phyloP scores from a whole-genome alignment of 352 stramenopile species.

The Phytophthora aleatoria region DNA sequence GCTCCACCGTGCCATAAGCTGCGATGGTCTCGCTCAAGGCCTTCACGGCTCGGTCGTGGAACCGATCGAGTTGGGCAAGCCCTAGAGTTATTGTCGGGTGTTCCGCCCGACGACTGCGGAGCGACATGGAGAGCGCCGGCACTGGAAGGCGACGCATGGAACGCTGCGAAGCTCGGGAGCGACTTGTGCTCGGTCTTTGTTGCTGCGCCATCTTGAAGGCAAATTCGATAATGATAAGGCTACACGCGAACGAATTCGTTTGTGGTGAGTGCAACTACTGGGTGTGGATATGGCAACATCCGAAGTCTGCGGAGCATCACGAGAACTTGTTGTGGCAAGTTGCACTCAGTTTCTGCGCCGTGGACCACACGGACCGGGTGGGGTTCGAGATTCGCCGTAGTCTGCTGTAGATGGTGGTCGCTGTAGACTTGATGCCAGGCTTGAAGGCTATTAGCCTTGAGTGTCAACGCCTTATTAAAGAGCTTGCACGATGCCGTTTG shows the following conservation, averaged over 20 bases:
- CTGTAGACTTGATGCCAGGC: neutral
- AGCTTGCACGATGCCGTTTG: neutral
- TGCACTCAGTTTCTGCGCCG: neutral
- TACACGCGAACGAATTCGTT: slow-evolving; percentile 2
- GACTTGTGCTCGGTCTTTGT: slow-evolving; percentile 15
- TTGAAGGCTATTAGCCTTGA: neutral
- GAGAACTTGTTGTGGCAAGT: slow-evolving; percentile 7
- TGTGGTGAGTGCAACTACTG: slow-evolving; percentile 11
- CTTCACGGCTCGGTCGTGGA: slow-evolving; percentile 39
- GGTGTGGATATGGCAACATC: slow-evolving; percentile 21
- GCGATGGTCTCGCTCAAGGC: slow-evolving; percentile 41
- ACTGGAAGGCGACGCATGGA: slow-evolving; percentile 22
- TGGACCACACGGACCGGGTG: slow-evolving; percentile 22
- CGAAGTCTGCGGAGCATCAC: slow-evolving; percentile 14
- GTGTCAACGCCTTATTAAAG: neutral
- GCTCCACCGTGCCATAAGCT: slow-evolving; percentile 32
- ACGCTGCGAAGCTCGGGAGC: slow-evolving; percentile 27
- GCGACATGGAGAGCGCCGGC: slow-evolving; percentile 32
- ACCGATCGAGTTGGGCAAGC: slow-evolving; percentile 42
- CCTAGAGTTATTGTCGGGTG: slow-evolving; percentile 23
- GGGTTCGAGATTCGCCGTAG: slow-evolving; percentile 1
- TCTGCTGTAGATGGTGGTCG: slow-evolving; percentile 6
- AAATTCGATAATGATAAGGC: slow-evolving; percentile 30
- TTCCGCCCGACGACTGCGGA: slow-evolving; percentile 28
- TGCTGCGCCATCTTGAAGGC: slow-evolving; percentile 19